Evolutionary conservation across 192 early-diverging fungal species (phyloP).

Genomic region (Podila horticola): DNA sequence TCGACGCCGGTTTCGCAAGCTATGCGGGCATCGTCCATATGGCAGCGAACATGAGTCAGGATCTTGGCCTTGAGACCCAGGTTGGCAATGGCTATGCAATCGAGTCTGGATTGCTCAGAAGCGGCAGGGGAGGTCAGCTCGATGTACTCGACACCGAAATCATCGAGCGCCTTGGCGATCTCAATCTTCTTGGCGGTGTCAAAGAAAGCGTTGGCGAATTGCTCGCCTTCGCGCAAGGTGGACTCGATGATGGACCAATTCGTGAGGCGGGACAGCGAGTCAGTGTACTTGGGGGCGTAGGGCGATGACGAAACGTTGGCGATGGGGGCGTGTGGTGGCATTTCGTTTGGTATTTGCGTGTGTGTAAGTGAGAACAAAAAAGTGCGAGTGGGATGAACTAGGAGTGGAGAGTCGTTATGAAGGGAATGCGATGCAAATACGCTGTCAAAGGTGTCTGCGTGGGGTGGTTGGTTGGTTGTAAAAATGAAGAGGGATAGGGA

Average conservation of each 20-base stretch:
- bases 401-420: not conserved
- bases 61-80: constrained; percentile 98
- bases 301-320: constrained; percentile 50
- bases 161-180: constrained; percentile 98
- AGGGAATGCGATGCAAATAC: not conserved
- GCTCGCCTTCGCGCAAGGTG: constrained; percentile 97
- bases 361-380: too few relatives aligned
- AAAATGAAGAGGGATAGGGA: not conserved
- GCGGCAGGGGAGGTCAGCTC: constrained; percentile 97
- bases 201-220: constrained; percentile 99
- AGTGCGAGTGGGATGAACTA: not conserved
- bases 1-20: constrained; percentile 98
- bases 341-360: constrained; percentile 3
- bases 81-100: constrained; percentile 91
- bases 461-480: not conserved
- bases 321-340: constrained; percentile 52
- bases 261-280: constrained; percentile 83
- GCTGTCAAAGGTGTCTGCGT: not conserved
- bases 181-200: constrained; percentile 97
- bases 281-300: constrained; percentile 64
- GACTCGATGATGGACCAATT: constrained; percentile 98
- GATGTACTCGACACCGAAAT: constrained; percentile 98
- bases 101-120: constrained; percentile 93
- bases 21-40: constrained; percentile 98
- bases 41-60: constrained; percentile 95